phyloP scores from a whole-genome alignment of 129 eudicot species.

The Kitagawia praeruptora region DNA sequence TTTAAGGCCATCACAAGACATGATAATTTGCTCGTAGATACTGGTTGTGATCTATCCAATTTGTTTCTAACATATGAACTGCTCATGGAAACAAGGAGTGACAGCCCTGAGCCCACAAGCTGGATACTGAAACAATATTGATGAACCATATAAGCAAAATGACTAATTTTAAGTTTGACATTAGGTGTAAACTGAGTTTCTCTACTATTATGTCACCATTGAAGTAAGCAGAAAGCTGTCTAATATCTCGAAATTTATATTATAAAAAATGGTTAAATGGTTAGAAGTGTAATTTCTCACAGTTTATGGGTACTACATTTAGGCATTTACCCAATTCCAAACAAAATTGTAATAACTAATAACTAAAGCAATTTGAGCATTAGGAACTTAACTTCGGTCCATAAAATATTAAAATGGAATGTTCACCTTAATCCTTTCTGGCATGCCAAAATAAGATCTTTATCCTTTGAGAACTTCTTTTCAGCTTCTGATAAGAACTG shows the following conservation, averaged over 20 bases:
- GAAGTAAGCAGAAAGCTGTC: not conserved
- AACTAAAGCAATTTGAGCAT: not conserved
- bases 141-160: not conserved
- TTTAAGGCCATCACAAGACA: not conserved
- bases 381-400: not conserved
- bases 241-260: not conserved
- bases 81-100: not conserved
- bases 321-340: not conserved
- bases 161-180: not conserved
- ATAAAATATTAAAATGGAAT: slow-evolving; percentile 14
- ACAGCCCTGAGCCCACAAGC: not conserved
- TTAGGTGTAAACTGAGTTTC: not conserved
- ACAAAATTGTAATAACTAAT: not conserved
- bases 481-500: slow-evolving; percentile 55
- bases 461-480: slow-evolving; percentile 64
- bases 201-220: not conserved
- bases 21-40: not conserved
- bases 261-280: not conserved
- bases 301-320: not conserved
- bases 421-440: slow-evolving; percentile 92
- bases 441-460: slow-evolving; percentile 95
- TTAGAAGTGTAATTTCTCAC: not conserved
- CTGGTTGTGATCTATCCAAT: not conserved
- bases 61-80: not conserved
- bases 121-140: not conserved